Evolutionary conservation across 192 early-diverging fungal genomes (phyloP), one percentile per base, ranked within the genome.

Genomic region (Backusella tarrabulga): DNA sequence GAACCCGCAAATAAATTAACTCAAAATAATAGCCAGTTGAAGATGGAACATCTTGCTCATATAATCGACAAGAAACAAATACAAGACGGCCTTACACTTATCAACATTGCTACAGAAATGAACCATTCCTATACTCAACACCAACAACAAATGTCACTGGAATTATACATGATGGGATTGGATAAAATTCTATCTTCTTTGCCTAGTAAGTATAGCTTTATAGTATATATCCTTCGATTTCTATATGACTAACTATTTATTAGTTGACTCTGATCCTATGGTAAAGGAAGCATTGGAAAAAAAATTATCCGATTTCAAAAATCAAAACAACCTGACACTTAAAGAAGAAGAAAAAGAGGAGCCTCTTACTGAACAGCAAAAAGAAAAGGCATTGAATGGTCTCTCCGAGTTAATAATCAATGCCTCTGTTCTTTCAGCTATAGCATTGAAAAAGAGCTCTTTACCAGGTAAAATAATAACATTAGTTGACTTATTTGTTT

Each of bases 401-500:
- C 35, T 79, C 5, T 60, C 72, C 19, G 35, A 68, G 9, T 21
- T 79, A 7, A 80, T 89, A 8, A 82, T 85, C 66, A 78, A 84
- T 23, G 84, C 82, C 0, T 83, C 86, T 0, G 77, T 87, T 23
- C 67, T 75, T 19, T 73, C 80, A 54, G 86, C 85, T 2, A 83
- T 86, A 67, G 83, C 83, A 12, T 72, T 89, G 15, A 89, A 87
- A 76, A 83, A 86, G 40, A 86, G 83, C 6, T 85, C 88, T 26
- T 83, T 89, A 46, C 88, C 88, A 8, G 76, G 80, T 80, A 80
- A 44, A 26, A 6, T 6, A 21, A 54, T 6, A 23, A 23, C 8
- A 9, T 8, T 56, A 3, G 2, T 56, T 21, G 21, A 21, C n/a
- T 56, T 44, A 17, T 7, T 56, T 26, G 19, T 21, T 56, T n/a